Evolutionary conservation across 805 yeast species (phyloP), one percentile per base, ranked within the genome.

Genomic region (Ogataea minuta): DNA sequence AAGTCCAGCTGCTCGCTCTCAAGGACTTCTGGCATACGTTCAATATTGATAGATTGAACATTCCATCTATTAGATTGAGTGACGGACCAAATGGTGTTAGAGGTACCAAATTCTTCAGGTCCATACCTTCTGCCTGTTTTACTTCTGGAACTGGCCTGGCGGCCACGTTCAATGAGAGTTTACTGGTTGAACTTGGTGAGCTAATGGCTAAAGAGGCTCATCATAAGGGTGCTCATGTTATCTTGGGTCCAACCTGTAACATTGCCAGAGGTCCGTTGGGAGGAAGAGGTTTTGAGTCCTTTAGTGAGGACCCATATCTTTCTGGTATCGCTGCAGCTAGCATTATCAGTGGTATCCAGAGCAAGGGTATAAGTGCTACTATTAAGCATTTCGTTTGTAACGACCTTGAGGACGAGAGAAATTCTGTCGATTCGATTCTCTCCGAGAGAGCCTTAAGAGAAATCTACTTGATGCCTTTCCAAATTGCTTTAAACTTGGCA

Each of bases 371-470:
- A 29, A 69, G 71, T 33, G 81, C 84, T 9, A 72, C 81, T 25
- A 64, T 79, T 50, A 80, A 80, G 61, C 87, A 80, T 57, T 80
- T 60, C 59, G 81, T 77, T 16, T 72, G 80, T 54, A 80, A 80
- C 46, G 85, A 80, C 51, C 69, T 71, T 54, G 87, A 80, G 54
- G 72, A 76, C 43, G 76, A 75, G 42, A 62, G 86, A 46, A 64
- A 59, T 37, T 60, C 70, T 2, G 68, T 74, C 26, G 71, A 78
- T 52, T 63, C 77, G 6, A 57, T 70, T 12, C 63, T 81, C 31
- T 66, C 82, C 2, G 78, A 75, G 50, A 63, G 86, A 52, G 85
- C 86, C 2, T 61, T 80, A 46, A 70, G 86, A 56, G 86, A 81
- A 56, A 70, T 80, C 42, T 80, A 80, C 57, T 63, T 80, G 54